A percentile compares a stretch with the other conserved stretches of the same genome.
Conservation (phyloP, 164 flowering plant species). For the Dillenia turbinata region DNA sequence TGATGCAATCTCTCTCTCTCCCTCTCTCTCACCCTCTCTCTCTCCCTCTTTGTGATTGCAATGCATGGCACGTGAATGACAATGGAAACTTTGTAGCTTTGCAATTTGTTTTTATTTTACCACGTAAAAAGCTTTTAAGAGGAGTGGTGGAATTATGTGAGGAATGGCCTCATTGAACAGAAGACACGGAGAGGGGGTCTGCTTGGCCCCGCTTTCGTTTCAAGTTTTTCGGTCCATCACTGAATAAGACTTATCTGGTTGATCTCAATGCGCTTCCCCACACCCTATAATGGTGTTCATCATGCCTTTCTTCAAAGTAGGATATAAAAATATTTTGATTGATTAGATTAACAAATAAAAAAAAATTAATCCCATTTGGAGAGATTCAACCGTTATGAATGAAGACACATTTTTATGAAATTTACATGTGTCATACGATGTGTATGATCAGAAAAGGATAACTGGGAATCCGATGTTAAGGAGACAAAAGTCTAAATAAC, state of each 20-base stretch:
- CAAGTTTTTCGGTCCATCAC: not conserved
- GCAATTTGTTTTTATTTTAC: constrained; percentile 28
- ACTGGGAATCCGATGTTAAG: too few relatives aligned
- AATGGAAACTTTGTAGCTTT: constrained; percentile 31
- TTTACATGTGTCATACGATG: too few relatives aligned
- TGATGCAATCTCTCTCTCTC: constrained; percentile 8
- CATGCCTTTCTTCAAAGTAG: too few relatives aligned
- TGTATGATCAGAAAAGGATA: too few relatives aligned
- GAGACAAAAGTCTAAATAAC: too few relatives aligned
- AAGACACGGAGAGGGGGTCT: not conserved
- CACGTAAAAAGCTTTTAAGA: not conserved
- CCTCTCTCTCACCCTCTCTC: not conserved
- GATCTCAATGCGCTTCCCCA: not conserved
- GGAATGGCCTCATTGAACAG: not conserved
- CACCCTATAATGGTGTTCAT: too few relatives aligned
- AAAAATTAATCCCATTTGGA: too few relatives aligned
- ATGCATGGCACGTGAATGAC: constrained; percentile 36
- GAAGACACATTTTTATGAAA: too few relatives aligned
- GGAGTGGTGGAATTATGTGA: constrained; percentile 7
- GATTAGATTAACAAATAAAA: too few relatives aligned
- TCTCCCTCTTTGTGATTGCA: constrained; percentile 7
- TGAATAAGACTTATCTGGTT: not conserved
- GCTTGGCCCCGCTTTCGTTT: not conserved
- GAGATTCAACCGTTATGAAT: too few relatives aligned
- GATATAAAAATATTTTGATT: too few relatives aligned